These are phyloP conservation scores for Boletus fagicola DNA, from an alignment of 768 basidiomycete species.

Conservation along the genomic window DNA sequence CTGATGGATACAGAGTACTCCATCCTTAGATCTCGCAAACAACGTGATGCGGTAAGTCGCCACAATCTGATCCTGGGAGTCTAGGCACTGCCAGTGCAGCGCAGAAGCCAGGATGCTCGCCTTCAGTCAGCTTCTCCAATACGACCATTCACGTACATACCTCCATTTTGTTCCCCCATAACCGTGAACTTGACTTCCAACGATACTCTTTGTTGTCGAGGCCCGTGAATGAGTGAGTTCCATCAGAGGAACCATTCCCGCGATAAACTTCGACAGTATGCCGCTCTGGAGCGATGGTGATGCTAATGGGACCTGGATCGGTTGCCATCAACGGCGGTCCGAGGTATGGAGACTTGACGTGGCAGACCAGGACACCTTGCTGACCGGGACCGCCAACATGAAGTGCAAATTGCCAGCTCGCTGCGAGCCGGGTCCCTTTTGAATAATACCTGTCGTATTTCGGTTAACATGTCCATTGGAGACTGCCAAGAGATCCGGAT, in stretches of 20 bases:
- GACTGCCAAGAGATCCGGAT: background rate
- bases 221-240: constrained; percentile 22
- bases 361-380: constrained; percentile 22
- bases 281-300: constrained; percentile 17
- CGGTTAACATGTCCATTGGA: background rate
- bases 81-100: constrained; percentile 20
- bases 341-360: constrained; percentile 29
- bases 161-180: constrained; percentile 19
- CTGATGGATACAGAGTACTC: constrained; percentile 31
- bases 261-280: constrained; percentile 13
- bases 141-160: constrained; percentile 19
- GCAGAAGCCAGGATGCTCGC: background rate
- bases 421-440: constrained; percentile 16
- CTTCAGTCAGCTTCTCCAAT: background rate
- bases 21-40: constrained; percentile 32
- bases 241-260: background rate
- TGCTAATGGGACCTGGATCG: constrained; percentile 16
- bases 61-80: constrained; percentile 22
- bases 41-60: constrained; percentile 32
- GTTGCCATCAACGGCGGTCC: constrained; percentile 21
- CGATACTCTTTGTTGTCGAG: constrained; percentile 25
- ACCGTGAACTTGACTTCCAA: constrained; percentile 19
- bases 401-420: constrained; percentile 26
- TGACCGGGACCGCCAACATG: constrained; percentile 17
- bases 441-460: constrained; percentile 24